phyloP scores from a whole-genome alignment of 2,329 filamentous ascomycete genomes.

The Alternaria solani region DNA sequence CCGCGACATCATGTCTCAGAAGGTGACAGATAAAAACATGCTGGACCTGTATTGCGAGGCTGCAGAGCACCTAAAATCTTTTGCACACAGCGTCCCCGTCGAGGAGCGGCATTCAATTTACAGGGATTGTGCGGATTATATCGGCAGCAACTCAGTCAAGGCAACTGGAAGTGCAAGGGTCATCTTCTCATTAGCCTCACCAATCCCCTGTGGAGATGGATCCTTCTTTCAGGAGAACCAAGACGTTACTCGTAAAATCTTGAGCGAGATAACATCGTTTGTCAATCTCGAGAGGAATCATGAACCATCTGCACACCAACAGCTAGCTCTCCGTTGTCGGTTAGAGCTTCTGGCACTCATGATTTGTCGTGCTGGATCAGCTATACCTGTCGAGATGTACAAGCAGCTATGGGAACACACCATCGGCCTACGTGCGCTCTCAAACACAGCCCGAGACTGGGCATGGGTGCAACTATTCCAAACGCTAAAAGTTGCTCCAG shows the following conservation, averaged over 20 bases:
- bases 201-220: slow-evolving; percentile 21
- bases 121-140: slow-evolving; percentile 71
- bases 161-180: slow-evolving; percentile 78
- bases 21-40: slow-evolving; percentile 64
- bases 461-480: slow-evolving; percentile 66
- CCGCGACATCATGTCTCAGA: slow-evolving; percentile 70
- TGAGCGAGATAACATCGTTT: slow-evolving; percentile 52
- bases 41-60: slow-evolving; percentile 71
- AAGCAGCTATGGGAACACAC: slow-evolving; percentile 75
- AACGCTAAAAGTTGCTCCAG: slow-evolving; percentile 25
- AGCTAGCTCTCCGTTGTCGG: slow-evolving; percentile 41
- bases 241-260: slow-evolving; percentile 39
- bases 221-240: slow-evolving; percentile 37
- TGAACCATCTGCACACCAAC: slow-evolving; percentile 19
- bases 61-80: slow-evolving; percentile 65
- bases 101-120: slow-evolving; percentile 70
- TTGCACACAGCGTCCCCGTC: slow-evolving; percentile 66
- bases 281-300: slow-evolving; percentile 32
- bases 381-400: slow-evolving; percentile 69
- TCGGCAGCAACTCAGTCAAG: slow-evolving; percentile 68
- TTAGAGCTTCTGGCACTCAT: slow-evolving; percentile 67
- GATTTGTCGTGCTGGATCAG: slow-evolving; percentile 67
- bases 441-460: slow-evolving; percentile 66
- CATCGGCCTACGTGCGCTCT: slow-evolving; percentile 70
- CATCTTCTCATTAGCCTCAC: slow-evolving; percentile 46